phyloP scores from a whole-genome alignment of 768 basidiomycete genomes.

The Lentinula sp. region DNA sequence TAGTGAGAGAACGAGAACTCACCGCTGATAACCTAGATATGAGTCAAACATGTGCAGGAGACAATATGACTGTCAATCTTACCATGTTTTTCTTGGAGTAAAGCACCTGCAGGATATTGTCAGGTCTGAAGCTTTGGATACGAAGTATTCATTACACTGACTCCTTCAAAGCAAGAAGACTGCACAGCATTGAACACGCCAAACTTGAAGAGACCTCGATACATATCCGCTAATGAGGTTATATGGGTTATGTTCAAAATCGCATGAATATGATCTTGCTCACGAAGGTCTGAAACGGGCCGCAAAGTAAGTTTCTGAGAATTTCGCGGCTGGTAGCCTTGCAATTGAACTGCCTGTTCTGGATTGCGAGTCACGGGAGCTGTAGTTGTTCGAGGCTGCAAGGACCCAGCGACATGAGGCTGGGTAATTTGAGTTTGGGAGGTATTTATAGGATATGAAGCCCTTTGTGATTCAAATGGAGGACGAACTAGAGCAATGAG shows the following conservation, averaged over 20 bases:
- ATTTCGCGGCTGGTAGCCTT: constrained; percentile 19
- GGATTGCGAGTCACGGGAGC: not conserved
- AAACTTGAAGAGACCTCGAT: constrained; percentile 80
- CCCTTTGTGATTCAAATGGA: not conserved
- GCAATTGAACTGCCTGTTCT: not conserved
- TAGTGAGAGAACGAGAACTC: constrained; percentile 9
- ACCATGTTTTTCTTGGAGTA: constrained; percentile 63
- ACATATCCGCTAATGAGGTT: constrained; percentile 65
- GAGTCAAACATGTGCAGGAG: constrained; percentile 5
- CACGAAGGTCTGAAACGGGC: constrained; percentile 71
- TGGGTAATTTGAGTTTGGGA: not conserved
- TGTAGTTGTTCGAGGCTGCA: not conserved
- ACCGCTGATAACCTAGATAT: constrained; percentile 67
- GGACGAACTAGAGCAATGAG: not conserved
- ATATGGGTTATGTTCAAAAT: constrained; percentile 5
- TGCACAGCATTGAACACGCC: constrained; percentile 91
- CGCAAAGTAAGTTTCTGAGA: constrained; percentile 46
- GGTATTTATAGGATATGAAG: not conserved
- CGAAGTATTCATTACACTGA: constrained; percentile 24
- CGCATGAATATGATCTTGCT: constrained; percentile 13
- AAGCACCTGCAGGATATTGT: constrained; percentile 39
- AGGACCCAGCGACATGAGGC: not conserved
- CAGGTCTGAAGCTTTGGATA: not conserved
- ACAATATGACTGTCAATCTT: constrained; percentile 9
- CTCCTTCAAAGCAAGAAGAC: constrained; percentile 72